phyloP scores from a whole-genome alignment of 2,329 filamentous ascomycete genomes.

The Neonectria punicea region DNA sequence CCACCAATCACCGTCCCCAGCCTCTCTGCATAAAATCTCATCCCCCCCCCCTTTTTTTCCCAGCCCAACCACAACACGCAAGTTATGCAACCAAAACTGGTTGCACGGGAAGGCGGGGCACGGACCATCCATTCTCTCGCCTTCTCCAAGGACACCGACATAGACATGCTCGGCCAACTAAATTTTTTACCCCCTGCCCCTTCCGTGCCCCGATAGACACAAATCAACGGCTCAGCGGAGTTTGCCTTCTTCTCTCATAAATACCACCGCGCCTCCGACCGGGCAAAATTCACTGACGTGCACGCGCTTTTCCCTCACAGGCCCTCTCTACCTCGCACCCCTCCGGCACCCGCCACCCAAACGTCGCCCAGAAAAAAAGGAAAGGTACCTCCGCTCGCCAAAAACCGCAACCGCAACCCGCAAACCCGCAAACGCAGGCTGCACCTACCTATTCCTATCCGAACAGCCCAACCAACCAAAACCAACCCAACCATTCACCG shows the following conservation, averaged over 20 bases:
- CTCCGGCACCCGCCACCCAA: slow-evolving; percentile 29
- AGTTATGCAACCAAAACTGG: slow-evolving; percentile 5
- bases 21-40: slow-evolving; percentile 20
- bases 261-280: slow-evolving; percentile 58
- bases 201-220: slow-evolving; percentile 52
- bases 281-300: slow-evolving; percentile 57
- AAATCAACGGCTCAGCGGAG: slow-evolving; percentile 49
- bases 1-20: slow-evolving; percentile 17
- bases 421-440: slow-evolving; percentile 21
- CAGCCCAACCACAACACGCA: not conserved
- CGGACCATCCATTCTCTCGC: slow-evolving; percentile 11
- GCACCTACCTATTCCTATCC: slow-evolving; percentile 21
- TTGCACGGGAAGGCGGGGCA: slow-evolving; percentile 25
- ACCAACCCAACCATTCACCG: slow-evolving; percentile 30
- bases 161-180: slow-evolving; percentile 44
- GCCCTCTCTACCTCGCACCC: slow-evolving; percentile 46
- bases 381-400: slow-evolving; percentile 34
- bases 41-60: not conserved
- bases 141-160: slow-evolving; percentile 21
- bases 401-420: slow-evolving; percentile 23
- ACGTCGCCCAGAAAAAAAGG: slow-evolving; percentile 32
- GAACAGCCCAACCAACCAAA: slow-evolving; percentile 24
- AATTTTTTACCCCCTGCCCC: slow-evolving; percentile 49
- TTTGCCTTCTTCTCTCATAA: slow-evolving; percentile 56
- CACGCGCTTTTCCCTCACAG: slow-evolving; percentile 58